A percentile compares a stretch with the other conserved stretches of the same genome.
phyloP scores from a whole-genome alignment of 2,329 filamentous ascomycete genomes.

The Hymenoscyphus linearis region DNA sequence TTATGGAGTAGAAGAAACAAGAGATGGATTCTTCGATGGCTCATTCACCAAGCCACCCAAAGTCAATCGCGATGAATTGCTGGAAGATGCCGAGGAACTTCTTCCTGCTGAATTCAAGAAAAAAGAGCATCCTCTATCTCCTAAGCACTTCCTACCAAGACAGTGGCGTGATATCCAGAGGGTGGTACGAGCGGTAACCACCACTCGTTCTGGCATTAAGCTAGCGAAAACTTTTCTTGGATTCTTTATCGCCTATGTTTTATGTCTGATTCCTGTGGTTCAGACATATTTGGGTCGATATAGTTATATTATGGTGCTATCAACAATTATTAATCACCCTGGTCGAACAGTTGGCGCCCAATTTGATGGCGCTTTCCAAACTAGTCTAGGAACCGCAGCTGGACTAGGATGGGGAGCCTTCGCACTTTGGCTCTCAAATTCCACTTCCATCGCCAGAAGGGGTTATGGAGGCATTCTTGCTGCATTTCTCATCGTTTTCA shows the following conservation, averaged over 20 bases:
- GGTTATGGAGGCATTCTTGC: conserved; percentile 53
- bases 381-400: conserved; percentile 46
- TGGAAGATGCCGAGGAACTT: conserved; percentile 39
- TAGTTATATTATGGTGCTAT: conserved; percentile 51
- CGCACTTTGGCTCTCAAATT: conserved; percentile 49
- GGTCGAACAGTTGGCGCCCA: conserved; percentile 52
- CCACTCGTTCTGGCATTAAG: conserved; percentile 46
- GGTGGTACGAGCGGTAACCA: conserved; percentile 38
- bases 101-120: conserved; percentile 44
- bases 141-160: conserved; percentile 41
- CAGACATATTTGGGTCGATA: conserved; percentile 48
- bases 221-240: conserved; percentile 49
- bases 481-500: conserved; percentile 48
- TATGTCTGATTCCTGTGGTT: conserved; percentile 47
- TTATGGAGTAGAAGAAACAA: conserved; percentile 38
- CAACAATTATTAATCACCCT: conserved; percentile 53
- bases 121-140: conserved; percentile 41
- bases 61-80: conserved; percentile 36
- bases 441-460: conserved; percentile 39
- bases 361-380: conserved; percentile 49
- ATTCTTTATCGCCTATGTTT: conserved; percentile 50
- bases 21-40: conserved; percentile 41
- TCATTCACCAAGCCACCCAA: conserved; percentile 38
- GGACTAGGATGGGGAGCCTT: conserved; percentile 52
- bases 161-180: conserved; percentile 42